Conservation (phyloP, 768 basidiomycete genomes). For the Boletus rubescentipes region DNA sequence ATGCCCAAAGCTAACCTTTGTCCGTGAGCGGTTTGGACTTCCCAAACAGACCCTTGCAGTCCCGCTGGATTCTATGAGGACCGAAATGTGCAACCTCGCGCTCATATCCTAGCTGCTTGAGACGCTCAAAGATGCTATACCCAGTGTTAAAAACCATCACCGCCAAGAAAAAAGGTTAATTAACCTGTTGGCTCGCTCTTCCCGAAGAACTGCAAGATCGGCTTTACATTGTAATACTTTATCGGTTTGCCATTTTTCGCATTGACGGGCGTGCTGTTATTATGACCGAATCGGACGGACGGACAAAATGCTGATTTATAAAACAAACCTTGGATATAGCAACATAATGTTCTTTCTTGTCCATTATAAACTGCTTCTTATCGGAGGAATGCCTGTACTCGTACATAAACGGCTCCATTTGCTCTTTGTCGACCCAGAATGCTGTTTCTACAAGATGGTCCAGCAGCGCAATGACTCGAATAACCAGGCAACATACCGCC, state of each 20-base stretch:
- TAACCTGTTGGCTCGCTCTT: background rate
- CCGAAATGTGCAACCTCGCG: background rate
- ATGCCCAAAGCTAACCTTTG: background rate
- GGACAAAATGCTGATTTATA: no score
- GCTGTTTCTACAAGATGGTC: background rate
- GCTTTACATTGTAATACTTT: no score
- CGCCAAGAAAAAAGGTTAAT: background rate
- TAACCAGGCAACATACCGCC: background rate
- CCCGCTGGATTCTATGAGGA: background rate
- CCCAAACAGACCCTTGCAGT: background rate
- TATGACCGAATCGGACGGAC: background rate
- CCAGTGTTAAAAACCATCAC: background rate
- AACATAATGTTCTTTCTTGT: background rate
- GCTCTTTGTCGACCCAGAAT: background rate
- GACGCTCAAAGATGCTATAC: background rate
- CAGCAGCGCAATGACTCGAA: background rate
- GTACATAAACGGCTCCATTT: background rate
- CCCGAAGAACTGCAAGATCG: background rate
- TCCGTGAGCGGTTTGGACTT: background rate
- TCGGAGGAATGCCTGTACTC: background rate
- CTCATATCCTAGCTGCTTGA: background rate
- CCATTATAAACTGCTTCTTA: background rate
- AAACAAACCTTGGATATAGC: background rate
- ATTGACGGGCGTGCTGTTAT: background rate
- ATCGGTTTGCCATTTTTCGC: background rate